Evolutionary conservation across 164 flowering plant species (phyloP).

Genomic region (Stephania yunnanensis): DNA sequence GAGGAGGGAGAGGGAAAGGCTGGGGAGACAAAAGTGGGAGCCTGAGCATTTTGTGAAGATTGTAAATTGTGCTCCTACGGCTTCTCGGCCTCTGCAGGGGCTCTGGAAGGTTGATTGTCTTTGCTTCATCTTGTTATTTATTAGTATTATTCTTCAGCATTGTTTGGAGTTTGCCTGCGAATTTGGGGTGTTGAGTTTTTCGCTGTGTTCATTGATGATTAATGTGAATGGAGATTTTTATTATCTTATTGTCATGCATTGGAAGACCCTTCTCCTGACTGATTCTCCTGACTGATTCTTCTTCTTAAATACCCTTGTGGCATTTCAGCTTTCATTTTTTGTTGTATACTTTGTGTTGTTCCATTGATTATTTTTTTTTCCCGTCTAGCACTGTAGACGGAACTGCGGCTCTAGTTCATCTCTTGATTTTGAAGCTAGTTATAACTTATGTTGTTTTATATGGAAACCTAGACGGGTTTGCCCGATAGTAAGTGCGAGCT

Average conservation of each 20-base stretch:
- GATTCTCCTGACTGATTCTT: too few relatives aligned
- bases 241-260: too few relatives aligned
- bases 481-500: too few relatives aligned
- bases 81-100: constrained; percentile 74
- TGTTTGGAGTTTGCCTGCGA: too few relatives aligned
- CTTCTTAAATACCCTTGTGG: too few relatives aligned
- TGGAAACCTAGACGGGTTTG: background rate
- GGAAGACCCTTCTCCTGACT: too few relatives aligned
- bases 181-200: too few relatives aligned
- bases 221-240: background rate
- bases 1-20: constrained; percentile 57
- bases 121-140: background rate
- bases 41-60: constrained; percentile 77
- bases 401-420: too few relatives aligned
- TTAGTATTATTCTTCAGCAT: background rate
- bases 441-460: background rate
- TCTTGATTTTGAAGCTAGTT: background rate
- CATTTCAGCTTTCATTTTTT: too few relatives aligned
- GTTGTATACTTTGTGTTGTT: too few relatives aligned
- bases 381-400: too few relatives aligned
- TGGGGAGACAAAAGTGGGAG: constrained; percentile 55
- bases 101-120: constrained; percentile 69
- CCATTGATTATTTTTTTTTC: too few relatives aligned
- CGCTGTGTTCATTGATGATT: background rate
- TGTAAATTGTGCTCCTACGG: constrained; percentile 58